These are phyloP conservation scores for Globisporangium splendens DNA, from an alignment of 352 stramenopile genomes.

Conservation along the genomic window DNA sequence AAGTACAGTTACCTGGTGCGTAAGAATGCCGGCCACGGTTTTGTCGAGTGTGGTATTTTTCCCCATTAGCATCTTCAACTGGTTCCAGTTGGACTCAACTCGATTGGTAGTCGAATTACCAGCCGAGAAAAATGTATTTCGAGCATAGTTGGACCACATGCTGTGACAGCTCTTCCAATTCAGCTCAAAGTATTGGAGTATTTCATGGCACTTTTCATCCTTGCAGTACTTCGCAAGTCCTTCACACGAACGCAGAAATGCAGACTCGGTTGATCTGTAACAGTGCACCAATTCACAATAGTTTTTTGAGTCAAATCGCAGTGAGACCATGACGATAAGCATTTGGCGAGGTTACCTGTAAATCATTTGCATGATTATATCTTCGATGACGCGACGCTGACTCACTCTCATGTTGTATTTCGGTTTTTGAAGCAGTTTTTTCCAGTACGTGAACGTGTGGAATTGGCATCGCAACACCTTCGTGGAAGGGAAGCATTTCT, in stretches of 20 bases:
- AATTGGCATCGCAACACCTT: conserved; percentile 17
- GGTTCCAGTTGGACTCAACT: conserved; percentile 21
- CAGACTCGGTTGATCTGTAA: no score
- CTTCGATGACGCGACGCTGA: conserved; percentile 4
- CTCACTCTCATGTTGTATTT: conserved; percentile 14
- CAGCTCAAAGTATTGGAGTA: conserved; percentile 8
- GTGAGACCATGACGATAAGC: no score
- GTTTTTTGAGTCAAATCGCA: no score
- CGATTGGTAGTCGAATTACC: conserved; percentile 19
- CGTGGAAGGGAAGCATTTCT: conserved; percentile 6
- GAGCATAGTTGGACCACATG: conserved; percentile 16
- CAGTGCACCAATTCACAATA: no score
- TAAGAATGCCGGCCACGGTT: conserved; percentile 11
- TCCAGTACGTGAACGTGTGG: conserved; percentile 16
- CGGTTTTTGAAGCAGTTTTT: conserved; percentile 11
- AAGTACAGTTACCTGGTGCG: conserved; percentile 13
- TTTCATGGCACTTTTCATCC: background rate
- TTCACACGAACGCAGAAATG: no score
- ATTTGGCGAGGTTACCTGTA: conserved; percentile 9
- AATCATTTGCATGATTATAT: conserved; percentile 8
- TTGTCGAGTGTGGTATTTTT: conserved; percentile 14
- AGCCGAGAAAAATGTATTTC: conserved; percentile 9
- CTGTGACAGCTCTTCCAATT: conserved; percentile 14
- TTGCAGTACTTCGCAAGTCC: background rate
- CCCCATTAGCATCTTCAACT: conserved; percentile 16